phyloP scores from a whole-genome alignment of 371 early-diverging fungal species.

The Mortierella sp. region DNA sequence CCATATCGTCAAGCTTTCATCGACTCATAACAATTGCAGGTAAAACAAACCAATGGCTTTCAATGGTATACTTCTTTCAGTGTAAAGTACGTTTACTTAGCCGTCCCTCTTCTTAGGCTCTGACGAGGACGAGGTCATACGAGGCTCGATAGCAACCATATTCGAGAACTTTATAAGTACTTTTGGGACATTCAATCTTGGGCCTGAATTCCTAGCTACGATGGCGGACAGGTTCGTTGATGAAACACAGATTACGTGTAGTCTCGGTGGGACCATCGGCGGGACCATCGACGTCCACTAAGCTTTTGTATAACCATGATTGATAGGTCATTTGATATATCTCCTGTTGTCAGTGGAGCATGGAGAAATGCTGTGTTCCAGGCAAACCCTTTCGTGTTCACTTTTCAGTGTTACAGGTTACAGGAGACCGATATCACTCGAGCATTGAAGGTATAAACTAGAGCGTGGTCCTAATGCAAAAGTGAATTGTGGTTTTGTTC shows the following conservation, averaged over 20 bases:
- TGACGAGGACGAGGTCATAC: slow-evolving; percentile 44
- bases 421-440: slow-evolving; percentile 34
- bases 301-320: neutral
- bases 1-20: slow-evolving; percentile 26
- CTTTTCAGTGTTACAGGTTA: slow-evolving; percentile 30
- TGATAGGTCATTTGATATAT: slow-evolving; percentile 33
- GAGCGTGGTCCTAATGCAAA: too few relatives aligned
- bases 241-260: neutral
- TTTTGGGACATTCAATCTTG: slow-evolving; percentile 37
- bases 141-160: slow-evolving; percentile 22
- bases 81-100: neutral
- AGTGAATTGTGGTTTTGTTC: neutral
- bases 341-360: slow-evolving; percentile 20
- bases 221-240: slow-evolving; percentile 38
- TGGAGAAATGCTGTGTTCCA: slow-evolving; percentile 36
- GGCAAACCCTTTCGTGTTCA: slow-evolving; percentile 45
- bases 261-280: too few relatives aligned
- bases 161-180: slow-evolving; percentile 37
- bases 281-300: too few relatives aligned
- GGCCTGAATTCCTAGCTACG: slow-evolving; percentile 28
- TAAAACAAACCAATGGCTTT: neutral
- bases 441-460: slow-evolving; percentile 27
- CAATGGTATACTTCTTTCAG: neutral
- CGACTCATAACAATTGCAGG: slow-evolving; percentile 42
- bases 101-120: slow-evolving; percentile 10